Evolutionary conservation across 305 asterid genomes (phyloP).

Genomic region (Fraxinus sp.): DNA sequence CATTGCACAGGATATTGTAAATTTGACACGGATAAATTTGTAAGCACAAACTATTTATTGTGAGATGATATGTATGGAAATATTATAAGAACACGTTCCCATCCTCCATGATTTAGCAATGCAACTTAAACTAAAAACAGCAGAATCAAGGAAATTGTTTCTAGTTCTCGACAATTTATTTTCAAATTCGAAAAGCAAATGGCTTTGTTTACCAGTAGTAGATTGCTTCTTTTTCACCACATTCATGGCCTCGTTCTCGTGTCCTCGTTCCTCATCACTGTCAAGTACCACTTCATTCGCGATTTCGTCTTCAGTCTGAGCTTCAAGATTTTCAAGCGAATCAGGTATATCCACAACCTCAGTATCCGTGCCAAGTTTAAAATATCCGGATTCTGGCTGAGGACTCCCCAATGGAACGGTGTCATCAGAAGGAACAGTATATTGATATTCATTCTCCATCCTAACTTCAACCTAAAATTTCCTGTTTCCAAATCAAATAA

Average conservation of each 20-base stretch:
- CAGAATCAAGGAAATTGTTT: slow-evolving; percentile 12
- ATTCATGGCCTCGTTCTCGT: slow-evolving; percentile 24
- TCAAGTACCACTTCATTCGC: slow-evolving; percentile 56
- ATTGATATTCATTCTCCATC: slow-evolving; percentile 37
- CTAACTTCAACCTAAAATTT: slow-evolving; percentile 6
- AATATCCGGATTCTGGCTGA: slow-evolving; percentile 12
- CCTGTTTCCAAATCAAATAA: slow-evolving; percentile 20
- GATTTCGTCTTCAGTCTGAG: slow-evolving; percentile 27
- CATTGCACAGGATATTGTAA: not conserved
- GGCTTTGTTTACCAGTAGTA: slow-evolving; percentile 31
- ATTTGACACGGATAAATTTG: not conserved
- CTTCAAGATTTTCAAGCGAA: slow-evolving; percentile 34
- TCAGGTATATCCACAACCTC: slow-evolving; percentile 39
- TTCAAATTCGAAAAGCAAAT: slow-evolving; percentile 8
- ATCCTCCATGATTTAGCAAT: slow-evolving; percentile 10
- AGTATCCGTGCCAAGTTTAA: slow-evolving; percentile 31
- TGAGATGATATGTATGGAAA: not conserved
- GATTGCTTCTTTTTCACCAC: slow-evolving; percentile 22
- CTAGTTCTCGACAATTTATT: slow-evolving; percentile 5
- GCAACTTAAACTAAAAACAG: slow-evolving; percentile 5
- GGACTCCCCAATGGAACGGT: slow-evolving; percentile 34
- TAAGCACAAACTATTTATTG: not conserved
- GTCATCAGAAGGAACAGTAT: slow-evolving; percentile 33
- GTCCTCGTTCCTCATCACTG: slow-evolving; percentile 65
- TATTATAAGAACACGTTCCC: not conserved